These are phyloP conservation scores for Neofusicoccum ribis DNA, from an alignment of 2,329 filamentous ascomycete genomes.

Conservation along the genomic window DNA sequence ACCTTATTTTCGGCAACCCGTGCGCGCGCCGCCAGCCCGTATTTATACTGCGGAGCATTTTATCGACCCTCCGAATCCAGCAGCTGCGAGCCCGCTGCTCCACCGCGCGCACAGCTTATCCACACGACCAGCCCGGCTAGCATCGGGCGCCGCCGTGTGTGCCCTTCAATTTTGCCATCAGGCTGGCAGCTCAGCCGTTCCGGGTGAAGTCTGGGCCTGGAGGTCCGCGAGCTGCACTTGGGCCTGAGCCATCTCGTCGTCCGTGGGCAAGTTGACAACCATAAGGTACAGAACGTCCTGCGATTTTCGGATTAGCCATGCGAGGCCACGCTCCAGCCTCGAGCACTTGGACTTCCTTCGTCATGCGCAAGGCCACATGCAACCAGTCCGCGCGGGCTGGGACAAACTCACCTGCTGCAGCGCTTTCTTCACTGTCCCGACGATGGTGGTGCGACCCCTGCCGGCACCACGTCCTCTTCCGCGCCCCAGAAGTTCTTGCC, in stretches of 20 bases:
- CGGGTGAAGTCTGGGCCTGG: background rate
- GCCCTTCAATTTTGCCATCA: background rate
- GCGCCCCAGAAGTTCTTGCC: background rate
- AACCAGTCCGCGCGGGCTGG: background rate
- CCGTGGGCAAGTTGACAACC: constrained; percentile 29
- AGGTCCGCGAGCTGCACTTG: background rate
- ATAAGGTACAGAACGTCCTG: constrained; percentile 28
- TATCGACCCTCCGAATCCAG: background rate
- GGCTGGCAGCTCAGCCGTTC: background rate
- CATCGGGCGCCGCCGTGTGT: background rate
- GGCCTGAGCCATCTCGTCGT: constrained; percentile 24
- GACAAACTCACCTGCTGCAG: background rate
- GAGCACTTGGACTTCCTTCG: background rate
- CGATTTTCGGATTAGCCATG: background rate
- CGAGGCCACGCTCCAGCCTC: background rate
- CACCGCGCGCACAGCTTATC: background rate
- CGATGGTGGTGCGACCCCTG: background rate
- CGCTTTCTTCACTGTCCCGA: constrained; percentile 8
- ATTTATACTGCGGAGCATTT: background rate
- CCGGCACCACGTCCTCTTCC: background rate
- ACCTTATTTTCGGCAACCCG: background rate
- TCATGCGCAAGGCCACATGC: background rate
- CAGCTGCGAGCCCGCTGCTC: background rate
- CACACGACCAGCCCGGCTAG: background rate
- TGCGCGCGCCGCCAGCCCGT: background rate